These are phyloP conservation scores for Phytophthora megakarya DNA, from an alignment of 352 stramenopile genomes.

Conservation along the genomic window DNA sequence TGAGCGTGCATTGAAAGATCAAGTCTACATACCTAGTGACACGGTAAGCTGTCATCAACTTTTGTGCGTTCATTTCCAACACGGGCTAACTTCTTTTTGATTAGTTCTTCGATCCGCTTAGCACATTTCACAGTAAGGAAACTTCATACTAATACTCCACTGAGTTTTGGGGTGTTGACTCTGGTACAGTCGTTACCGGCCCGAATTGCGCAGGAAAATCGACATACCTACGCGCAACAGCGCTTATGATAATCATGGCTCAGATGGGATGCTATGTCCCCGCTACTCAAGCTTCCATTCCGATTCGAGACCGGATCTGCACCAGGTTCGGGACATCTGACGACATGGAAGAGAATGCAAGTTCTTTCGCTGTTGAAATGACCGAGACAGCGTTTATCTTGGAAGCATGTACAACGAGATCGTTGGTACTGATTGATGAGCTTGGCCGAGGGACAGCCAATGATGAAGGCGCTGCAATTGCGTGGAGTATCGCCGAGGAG, in stretches of 20 bases:
- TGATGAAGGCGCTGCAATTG: conserved; percentile 88
- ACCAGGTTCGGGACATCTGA: conserved; percentile 92
- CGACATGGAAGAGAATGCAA: conserved; percentile 94
- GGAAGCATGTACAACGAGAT: conserved; percentile 66
- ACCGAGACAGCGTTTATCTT: conserved; percentile 88
- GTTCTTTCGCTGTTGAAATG: conserved; percentile 93
- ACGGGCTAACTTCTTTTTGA: background rate
- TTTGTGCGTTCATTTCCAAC: background rate
- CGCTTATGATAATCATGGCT: conserved; percentile 89
- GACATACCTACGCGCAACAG: conserved; percentile 85
- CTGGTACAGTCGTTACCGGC: conserved; percentile 79
- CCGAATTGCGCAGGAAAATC: conserved; percentile 92
- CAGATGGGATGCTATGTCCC: conserved; percentile 93
- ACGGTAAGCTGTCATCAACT: conserved; percentile 42
- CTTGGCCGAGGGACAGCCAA: conserved; percentile 90
- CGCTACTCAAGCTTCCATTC: conserved; percentile 77
- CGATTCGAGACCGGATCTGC: conserved; percentile 88
- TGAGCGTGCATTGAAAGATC: conserved; percentile 67
- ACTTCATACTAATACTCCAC: background rate
- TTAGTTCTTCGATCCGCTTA: conserved; percentile 77
- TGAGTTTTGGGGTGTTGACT: conserved; percentile 2
- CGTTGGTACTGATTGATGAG: conserved; percentile 92
- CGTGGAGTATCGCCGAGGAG: conserved; percentile 88
- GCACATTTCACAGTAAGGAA: conserved; percentile 69
- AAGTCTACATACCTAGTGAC: conserved; percentile 86